Percentiles rank a stretch among this genome's conserved stretches.
Conservation (phyloP, 2,329 filamentous ascomycete genomes). For the Emmonsiellopsis sp. region DNA sequence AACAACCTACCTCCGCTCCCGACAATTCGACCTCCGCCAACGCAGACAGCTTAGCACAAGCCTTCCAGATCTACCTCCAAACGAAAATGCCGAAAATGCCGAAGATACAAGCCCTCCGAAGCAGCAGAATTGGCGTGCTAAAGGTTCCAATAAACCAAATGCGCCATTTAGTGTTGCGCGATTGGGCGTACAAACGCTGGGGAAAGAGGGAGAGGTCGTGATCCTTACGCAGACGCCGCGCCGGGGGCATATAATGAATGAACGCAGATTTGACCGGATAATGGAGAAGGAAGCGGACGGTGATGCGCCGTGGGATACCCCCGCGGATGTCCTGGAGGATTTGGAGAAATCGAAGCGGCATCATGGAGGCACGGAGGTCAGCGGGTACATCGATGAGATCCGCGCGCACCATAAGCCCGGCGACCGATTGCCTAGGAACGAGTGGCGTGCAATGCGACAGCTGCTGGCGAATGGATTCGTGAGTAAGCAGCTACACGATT, state of each 20-base stretch:
- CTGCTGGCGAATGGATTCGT: conserved; percentile 26
- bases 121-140: no score
- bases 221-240: not conserved
- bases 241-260: not conserved
- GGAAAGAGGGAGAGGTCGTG: conserved; percentile 1
- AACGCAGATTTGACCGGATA: not conserved
- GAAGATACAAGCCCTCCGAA: not conserved
- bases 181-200: conserved; percentile 1
- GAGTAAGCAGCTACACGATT: conserved; percentile 22
- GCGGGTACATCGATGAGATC: conserved; percentile 20
- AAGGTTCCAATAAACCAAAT: no score
- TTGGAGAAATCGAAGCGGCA: conserved; percentile 6
- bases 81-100: not conserved
- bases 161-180: not conserved
- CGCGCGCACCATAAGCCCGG: conserved; percentile 15
- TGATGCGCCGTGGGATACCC: conserved; percentile 4
- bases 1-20: not conserved
- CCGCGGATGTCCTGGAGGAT: conserved; percentile 9
- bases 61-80: not conserved
- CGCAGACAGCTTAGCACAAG: not conserved
- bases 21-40: not conserved
- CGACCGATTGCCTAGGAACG: conserved; percentile 16
- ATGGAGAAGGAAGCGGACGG: conserved; percentile 1
- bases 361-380: conserved; percentile 9
- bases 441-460: conserved; percentile 24